These are phyloP conservation scores for Fraxinus albicans DNA, from an alignment of 305 asterid genomes.

Conservation along the genomic window DNA sequence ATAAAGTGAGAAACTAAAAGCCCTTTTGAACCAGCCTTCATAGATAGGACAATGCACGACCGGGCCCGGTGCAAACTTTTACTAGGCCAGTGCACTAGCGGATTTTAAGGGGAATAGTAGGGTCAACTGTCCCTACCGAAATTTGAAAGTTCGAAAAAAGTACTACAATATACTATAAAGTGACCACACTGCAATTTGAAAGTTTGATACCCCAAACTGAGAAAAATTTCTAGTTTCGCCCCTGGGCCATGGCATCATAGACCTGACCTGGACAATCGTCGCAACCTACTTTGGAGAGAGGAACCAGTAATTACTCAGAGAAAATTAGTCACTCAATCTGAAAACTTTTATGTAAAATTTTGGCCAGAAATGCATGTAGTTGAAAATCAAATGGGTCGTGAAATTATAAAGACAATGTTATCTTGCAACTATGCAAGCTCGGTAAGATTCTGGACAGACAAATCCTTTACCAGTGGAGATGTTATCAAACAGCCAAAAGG, in stretches of 20 bases:
- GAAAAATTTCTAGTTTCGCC: neutral
- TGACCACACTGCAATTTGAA: neutral
- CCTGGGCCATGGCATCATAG: neutral
- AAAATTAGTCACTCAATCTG: neutral
- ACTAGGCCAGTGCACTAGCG: too few species aligned
- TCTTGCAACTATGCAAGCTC: neutral
- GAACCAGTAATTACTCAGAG: neutral
- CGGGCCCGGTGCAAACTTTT: too few species aligned
- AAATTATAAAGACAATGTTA: neutral
- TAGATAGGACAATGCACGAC: neutral
- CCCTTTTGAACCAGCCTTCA: neutral
- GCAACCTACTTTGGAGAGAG: too few species aligned
- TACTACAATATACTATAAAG: neutral
- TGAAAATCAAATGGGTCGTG: conserved; percentile 77
- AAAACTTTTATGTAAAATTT: neutral
- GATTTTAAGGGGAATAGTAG: neutral
- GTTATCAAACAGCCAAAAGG: neutral
- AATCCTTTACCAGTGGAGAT: neutral
- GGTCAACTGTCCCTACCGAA: neutral
- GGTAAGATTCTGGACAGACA: neutral
- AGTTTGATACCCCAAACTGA: neutral
- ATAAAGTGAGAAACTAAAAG: neutral
- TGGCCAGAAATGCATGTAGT: conserved; percentile 67
- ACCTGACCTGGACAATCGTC: neutral
- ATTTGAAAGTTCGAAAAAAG: neutral